A percentile compares a stretch with the other conserved stretches of the same genome.
Evolutionary conservation across 2,329 filamentous ascomycete genomes (phyloP).

Genomic region (Alternaria rosae): DNA sequence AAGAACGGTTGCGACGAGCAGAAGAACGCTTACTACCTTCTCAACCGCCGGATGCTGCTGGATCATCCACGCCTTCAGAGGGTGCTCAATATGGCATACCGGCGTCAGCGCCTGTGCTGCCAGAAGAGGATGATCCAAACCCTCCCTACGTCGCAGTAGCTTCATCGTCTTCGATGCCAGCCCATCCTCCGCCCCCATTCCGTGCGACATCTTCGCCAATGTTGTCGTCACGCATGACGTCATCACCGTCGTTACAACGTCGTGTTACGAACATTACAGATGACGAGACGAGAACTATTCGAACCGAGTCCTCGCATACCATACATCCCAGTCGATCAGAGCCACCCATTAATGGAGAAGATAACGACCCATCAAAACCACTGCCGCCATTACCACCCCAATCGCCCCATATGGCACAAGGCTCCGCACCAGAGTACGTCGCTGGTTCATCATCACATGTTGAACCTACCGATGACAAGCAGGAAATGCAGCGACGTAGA

Average conservation of each 20-base stretch:
- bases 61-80: constrained; percentile 54
- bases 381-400: constrained; percentile 33
- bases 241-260: constrained; percentile 22
- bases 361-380: constrained; percentile 21
- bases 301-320: constrained; percentile 34
- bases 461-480: constrained; percentile 73
- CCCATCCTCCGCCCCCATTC: constrained; percentile 38
- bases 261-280: constrained; percentile 18
- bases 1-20: constrained; percentile 78
- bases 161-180: constrained; percentile 31
- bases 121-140: constrained; percentile 42
- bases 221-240: constrained; percentile 13
- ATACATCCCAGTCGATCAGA: constrained; percentile 22
- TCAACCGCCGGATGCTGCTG: constrained; percentile 66
- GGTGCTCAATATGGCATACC: constrained; percentile 37
- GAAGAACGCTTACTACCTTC: constrained; percentile 84
- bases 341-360: constrained; percentile 16
- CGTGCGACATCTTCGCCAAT: constrained; percentile 21
- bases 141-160: constrained; percentile 29
- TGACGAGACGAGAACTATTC: constrained; percentile 23
- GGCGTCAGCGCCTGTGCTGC: constrained; percentile 47
- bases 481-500: constrained; percentile 69
- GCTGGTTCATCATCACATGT: constrained; percentile 41
- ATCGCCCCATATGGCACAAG: constrained; percentile 19
- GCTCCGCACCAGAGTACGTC: constrained; percentile 36